phyloP scores from a whole-genome alignment of 768 basidiomycete species.

The Calocybe gangraenosa region DNA sequence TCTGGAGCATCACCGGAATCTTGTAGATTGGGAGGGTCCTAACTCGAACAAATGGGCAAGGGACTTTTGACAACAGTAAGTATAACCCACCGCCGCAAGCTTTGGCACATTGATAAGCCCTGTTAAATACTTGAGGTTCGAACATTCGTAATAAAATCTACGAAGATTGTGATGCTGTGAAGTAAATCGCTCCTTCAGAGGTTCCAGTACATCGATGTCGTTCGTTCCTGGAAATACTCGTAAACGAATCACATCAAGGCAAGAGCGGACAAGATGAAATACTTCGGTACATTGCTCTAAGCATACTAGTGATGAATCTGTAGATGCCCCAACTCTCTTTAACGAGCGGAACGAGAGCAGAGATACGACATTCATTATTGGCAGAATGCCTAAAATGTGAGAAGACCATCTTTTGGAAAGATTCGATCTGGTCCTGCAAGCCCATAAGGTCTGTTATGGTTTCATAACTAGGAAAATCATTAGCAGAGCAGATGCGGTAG shows the following conservation, averaged over 20 bases:
- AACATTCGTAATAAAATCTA: slow-evolving; percentile 99
- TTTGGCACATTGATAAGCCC: slow-evolving; percentile 98
- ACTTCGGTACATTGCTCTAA: slow-evolving; percentile 96
- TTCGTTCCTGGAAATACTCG: slow-evolving; percentile 65
- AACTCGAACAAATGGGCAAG: slow-evolving; percentile 3
- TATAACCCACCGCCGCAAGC: slow-evolving; percentile 80
- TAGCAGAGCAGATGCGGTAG: slow-evolving; percentile 9
- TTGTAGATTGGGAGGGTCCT: slow-evolving; percentile 96
- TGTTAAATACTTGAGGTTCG: slow-evolving; percentile 96
- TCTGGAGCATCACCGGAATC: slow-evolving; percentile 83
- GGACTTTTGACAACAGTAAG: neutral
- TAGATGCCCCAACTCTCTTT: slow-evolving; percentile 99
- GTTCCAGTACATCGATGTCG: slow-evolving; percentile 84
- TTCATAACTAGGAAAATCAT: slow-evolving; percentile 66
- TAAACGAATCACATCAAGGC: slow-evolving; percentile 7
- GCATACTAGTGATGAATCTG: slow-evolving; percentile 97
- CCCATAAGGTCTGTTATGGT: slow-evolving; percentile 98
- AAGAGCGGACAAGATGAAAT: slow-evolving; percentile 18
- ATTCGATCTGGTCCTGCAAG: slow-evolving; percentile 97
- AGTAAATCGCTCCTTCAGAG: slow-evolving; percentile 80
- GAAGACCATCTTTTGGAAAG: slow-evolving; percentile 97
- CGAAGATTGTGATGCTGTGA: slow-evolving; percentile 91
- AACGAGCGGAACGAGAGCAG: slow-evolving; percentile 90
- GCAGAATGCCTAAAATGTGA: slow-evolving; percentile 86
- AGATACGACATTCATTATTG: slow-evolving; percentile 98